phyloP scores from a whole-genome alignment of 2,329 filamentous ascomycete genomes.

The Arthrocladium fulminans region DNA sequence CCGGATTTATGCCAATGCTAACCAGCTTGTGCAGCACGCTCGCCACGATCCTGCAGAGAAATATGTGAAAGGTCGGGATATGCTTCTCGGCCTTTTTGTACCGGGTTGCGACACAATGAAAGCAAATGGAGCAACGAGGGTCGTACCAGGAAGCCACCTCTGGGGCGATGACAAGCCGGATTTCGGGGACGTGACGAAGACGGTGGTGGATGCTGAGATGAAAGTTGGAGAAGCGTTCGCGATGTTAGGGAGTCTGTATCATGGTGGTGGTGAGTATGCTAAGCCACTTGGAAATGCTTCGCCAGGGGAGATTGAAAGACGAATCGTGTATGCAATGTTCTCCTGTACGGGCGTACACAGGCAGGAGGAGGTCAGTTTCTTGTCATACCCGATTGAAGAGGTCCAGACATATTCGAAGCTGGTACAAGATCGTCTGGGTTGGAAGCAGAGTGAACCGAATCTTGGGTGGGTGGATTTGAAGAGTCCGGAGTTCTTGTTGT shows the following conservation, averaged over 20 bases:
- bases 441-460: constrained; percentile 35
- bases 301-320: constrained; percentile 13
- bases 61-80: constrained; percentile 22
- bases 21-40: no score
- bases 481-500: constrained; percentile 28
- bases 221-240: constrained; percentile 31
- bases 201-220: constrained; percentile 25
- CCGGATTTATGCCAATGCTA: no score
- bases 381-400: constrained; percentile 32
- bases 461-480: constrained; percentile 35
- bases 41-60: constrained; percentile 17
- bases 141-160: constrained; percentile 26
- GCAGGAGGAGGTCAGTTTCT: constrained; percentile 31
- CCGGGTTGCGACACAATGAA: constrained; percentile 22
- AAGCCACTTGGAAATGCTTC: constrained; percentile 10
- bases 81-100: constrained; percentile 24
- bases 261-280: constrained; percentile 27
- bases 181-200: constrained; percentile 11
- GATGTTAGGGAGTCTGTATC: constrained; percentile 29
- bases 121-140: constrained; percentile 26
- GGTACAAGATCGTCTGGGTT: constrained; percentile 31
- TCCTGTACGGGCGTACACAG: constrained; percentile 32
- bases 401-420: constrained; percentile 32
- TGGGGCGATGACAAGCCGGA: constrained; percentile 19
- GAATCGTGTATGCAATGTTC: constrained; percentile 34